Base-by-base conservation (phyloP, 2,329 filamentous ascomycete genomes). In the Phialemoniopsis sp. region DNA sequence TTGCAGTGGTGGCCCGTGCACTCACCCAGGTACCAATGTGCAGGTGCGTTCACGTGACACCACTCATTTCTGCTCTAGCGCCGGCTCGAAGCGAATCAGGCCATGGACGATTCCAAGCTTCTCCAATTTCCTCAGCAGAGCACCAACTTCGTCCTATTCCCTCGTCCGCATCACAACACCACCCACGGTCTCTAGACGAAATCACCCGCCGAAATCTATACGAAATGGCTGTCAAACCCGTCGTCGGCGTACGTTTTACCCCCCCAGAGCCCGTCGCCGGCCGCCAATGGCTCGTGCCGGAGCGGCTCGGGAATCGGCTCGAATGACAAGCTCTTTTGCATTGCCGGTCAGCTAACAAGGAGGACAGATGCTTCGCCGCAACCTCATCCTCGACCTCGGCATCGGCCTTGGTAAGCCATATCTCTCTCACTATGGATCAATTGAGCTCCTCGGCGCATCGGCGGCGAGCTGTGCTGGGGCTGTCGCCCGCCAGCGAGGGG, bases 351-450 rank as follows among this genome's bases (percentile, higher is more conserved):
- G 56, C 64, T 63, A 62, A 65, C 60, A 26, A 49, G 47, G 44
- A 46, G 34, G 38, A 13, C 51, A 80, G 76, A 80, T 80, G 71
- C 72, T 80, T 62, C 73, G 74, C 63, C 69, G 74, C 60, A 67
- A 68, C 59, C 72, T 80, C 58, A 66, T 80, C 55, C 58, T 71
- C 49, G 76, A 80, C 56, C 65, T 80, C 44, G 55, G 64, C 42
- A 69, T 80, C 56, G 73, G 65, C 47, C 66, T 80, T 43, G 73
- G 76, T 80, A 68, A 45, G 74, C 10, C 10, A 6, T 66, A 38
- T 29, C 29, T 10, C 38, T 12, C 13, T 12, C n/a, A 21, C 8
- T 17, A 15, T n/a, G 14, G 17, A 21, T 18, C 21, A 16, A 34
- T 18, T 15, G 16, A 34, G 21, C 21, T 26, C n/a, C n/a, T n/a